These are phyloP conservation scores for Stereum hirsutum DNA, from an alignment of 1,284 basidiomycete species.

Conservation along the genomic window DNA sequence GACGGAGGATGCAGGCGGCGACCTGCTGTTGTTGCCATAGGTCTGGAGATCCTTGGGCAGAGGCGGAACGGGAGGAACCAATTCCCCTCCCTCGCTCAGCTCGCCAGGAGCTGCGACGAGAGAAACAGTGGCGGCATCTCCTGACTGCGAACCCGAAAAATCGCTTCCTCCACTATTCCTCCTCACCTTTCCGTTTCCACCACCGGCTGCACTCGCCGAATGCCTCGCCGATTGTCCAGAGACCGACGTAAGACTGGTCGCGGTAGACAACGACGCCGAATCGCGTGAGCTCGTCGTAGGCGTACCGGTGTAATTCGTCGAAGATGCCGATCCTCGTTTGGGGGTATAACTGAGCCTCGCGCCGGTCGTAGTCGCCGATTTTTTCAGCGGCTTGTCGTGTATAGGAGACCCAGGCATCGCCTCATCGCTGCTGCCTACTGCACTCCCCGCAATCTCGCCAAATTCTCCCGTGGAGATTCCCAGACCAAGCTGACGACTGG, in stretches of 20 bases:
- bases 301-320: slow-evolving; percentile 74
- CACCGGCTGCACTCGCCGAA: slow-evolving; percentile 37
- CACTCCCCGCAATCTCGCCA: slow-evolving; percentile 27
- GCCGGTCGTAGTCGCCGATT: slow-evolving; percentile 38
- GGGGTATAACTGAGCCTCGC: slow-evolving; percentile 64
- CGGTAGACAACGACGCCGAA: slow-evolving; percentile 68
- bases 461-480: slow-evolving; percentile 30
- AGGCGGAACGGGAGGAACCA: slow-evolving; percentile 93
- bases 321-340: slow-evolving; percentile 85
- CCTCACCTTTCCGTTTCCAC: slow-evolving; percentile 43
- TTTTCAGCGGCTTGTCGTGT: slow-evolving; percentile 59
- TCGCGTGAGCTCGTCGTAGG: slow-evolving; percentile 73
- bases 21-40: slow-evolving; percentile 59
- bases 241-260: slow-evolving; percentile 69
- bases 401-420: slow-evolving; percentile 26
- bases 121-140: slow-evolving; percentile 55
- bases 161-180: slow-evolving; percentile 85
- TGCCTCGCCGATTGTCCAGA: slow-evolving; percentile 59
- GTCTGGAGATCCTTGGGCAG: slow-evolving; percentile 84
- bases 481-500: slow-evolving; percentile 19
- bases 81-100: slow-evolving; percentile 38
- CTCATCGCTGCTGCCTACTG: slow-evolving; percentile 41
- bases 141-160: slow-evolving; percentile 63
- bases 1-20: slow-evolving; percentile 48
- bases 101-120: slow-evolving; percentile 56